phyloP scores from a whole-genome alignment of 2,329 filamentous ascomycete species.

The Tolypocladium cylindrosporum region DNA sequence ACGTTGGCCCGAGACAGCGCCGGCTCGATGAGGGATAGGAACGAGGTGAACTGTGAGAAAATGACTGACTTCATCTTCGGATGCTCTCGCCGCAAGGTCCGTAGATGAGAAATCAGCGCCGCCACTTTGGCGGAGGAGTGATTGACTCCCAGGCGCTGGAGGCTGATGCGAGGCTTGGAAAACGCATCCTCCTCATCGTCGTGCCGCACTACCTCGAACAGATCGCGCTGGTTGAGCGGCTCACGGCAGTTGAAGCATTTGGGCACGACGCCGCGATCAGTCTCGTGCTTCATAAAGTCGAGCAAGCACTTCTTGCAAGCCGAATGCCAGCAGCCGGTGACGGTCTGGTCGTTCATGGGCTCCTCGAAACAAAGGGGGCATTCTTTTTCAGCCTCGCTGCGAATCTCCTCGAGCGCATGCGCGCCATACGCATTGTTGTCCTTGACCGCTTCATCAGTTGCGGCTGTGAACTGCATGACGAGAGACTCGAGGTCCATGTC shows the following conservation, averaged over 20 bases:
- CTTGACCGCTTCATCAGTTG: slow-evolving; percentile 51
- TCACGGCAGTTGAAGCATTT: slow-evolving; percentile 88
- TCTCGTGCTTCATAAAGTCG: slow-evolving; percentile 81
- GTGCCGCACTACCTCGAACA: slow-evolving; percentile 87
- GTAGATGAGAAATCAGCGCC: slow-evolving; percentile 66
- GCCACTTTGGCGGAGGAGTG: slow-evolving; percentile 84
- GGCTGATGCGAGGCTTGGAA: slow-evolving; percentile 41
- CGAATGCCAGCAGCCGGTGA: slow-evolving; percentile 96
- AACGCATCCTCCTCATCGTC: slow-evolving; percentile 45
- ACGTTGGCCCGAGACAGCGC: slow-evolving; percentile 66
- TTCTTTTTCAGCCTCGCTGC: slow-evolving; percentile 78
- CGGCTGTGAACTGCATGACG: slow-evolving; percentile 71
- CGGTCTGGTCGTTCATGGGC: slow-evolving; percentile 87
- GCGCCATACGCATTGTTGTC: slow-evolving; percentile 63
- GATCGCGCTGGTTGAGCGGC: slow-evolving; percentile 67
- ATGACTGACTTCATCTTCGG: slow-evolving; percentile 76
- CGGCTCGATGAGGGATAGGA: slow-evolving; percentile 81
- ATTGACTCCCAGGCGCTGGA: slow-evolving; percentile 50
- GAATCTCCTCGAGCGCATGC: slow-evolving; percentile 82
- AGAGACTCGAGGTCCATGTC: slow-evolving; percentile 91
- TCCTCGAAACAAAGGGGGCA: slow-evolving; percentile 94
- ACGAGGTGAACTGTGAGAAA: slow-evolving; percentile 96
- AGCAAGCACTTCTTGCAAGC: slow-evolving; percentile 91
- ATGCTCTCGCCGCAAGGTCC: slow-evolving; percentile 54
- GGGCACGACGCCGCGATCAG: slow-evolving; percentile 62